Percentiles rank a stretch among this genome's conserved stretches.
These are phyloP conservation scores for Stygiomarasmius scandens DNA, from an alignment of 1,284 basidiomycete genomes.

Conservation along the genomic window DNA sequence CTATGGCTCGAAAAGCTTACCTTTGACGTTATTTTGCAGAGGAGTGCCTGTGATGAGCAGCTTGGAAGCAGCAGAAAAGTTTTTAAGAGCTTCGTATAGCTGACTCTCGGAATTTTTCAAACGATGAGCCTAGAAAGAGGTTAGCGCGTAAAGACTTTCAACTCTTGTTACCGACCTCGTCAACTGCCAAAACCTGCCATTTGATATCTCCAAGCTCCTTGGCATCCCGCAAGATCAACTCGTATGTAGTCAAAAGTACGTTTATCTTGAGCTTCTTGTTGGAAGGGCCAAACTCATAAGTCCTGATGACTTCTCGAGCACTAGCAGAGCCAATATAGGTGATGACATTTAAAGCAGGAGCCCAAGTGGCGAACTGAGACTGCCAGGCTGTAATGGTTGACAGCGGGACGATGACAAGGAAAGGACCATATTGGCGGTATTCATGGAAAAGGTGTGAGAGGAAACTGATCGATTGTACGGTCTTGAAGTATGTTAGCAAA, in stretches of 20 bases:
- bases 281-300: slow-evolving; percentile 89
- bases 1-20: slow-evolving; percentile 42
- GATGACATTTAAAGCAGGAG: slow-evolving; percentile 95
- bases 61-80: slow-evolving; percentile 90
- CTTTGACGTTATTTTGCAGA: slow-evolving; percentile 98
- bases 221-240: slow-evolving; percentile 91
- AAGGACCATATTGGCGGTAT: slow-evolving; percentile 93
- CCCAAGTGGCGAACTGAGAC: slow-evolving; percentile 93
- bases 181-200: slow-evolving; percentile 96
- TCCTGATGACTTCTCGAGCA: slow-evolving; percentile 90
- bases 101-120: slow-evolving; percentile 98
- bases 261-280: slow-evolving; percentile 94
- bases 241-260: slow-evolving; percentile 96
- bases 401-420: slow-evolving; percentile 96
- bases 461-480: slow-evolving; percentile 96
- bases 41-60: slow-evolving; percentile 98
- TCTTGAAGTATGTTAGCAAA: slow-evolving; percentile 42
- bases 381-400: slow-evolving; percentile 99
- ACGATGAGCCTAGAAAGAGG: slow-evolving; percentile 78
- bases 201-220: slow-evolving; percentile 92
- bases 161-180: slow-evolving; percentile 68
- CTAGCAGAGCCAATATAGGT: slow-evolving; percentile 93
- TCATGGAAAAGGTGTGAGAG: slow-evolving; percentile 96
- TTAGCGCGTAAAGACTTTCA: background rate
- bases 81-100: slow-evolving; percentile 90